Evolutionary conservation across 345 rosid species (phyloP), one percentile per base, ranked within the genome.

Genomic region (Hibiscus syriacus): DNA sequence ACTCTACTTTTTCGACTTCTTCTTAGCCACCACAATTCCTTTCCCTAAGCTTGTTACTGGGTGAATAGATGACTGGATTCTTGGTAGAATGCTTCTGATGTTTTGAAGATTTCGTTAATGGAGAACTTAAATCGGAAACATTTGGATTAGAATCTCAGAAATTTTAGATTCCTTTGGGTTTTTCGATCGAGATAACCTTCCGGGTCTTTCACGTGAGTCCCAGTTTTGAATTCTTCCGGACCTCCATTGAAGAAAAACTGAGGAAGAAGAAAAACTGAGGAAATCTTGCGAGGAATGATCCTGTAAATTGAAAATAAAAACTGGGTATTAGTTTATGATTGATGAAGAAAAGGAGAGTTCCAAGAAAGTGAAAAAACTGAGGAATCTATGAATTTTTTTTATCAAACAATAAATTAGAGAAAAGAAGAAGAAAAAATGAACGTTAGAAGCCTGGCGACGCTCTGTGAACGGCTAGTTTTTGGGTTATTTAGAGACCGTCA

Each of bases 381-480:
- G 69, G 41, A 17, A 3, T 41, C 14, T 17, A n/a, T 48, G 8
- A 17, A n/a, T n/a, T n/a, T 16, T 48, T n/a, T 49, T 53, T 79
- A 75, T 70, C 69, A 68, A 53, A 45, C 14, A 45, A 43, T 43
- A 43, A 13, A 5, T 50, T 12, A 19, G 7, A 19, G 23, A 52
- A 55, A 66, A 71, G 25, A 64, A 36, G 34, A 8, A 19, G 7
- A 67, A 49, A 68, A 39, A 43, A 68, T 74, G 76, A 75, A 75
- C 82, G 82, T 77, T 74, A 14, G 71, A 68, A 74, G 70, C 56
- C 38, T 67, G 38, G 68, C 74, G 84, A 84, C 89, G 95, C 97
- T 86, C 96, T 50, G 7, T 8, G 25, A 94, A 94, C 99, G 98
- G 99, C 95, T 91, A 91, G 81, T 86, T 87, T 73, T 60, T 41